Percentiles rank a stretch among this genome's conserved stretches.
These are phyloP conservation scores for Setaria viridis DNA, from an alignment of 202 grass and related monocot genomes.

Conservation along the genomic window DNA sequence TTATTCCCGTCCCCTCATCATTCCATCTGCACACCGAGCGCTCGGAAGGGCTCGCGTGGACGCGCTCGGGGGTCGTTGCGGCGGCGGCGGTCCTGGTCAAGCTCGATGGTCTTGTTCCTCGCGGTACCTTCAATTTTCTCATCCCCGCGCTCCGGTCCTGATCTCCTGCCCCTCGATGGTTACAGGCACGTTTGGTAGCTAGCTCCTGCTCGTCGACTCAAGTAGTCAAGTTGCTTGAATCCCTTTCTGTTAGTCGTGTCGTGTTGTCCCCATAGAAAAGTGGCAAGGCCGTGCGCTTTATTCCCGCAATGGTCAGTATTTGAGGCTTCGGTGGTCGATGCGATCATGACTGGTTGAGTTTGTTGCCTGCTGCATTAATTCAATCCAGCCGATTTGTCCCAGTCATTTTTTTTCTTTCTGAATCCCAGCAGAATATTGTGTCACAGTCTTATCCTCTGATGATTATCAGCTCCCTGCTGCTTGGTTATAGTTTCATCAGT, in stretches of 20 bases:
- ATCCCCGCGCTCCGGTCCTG: neutral
- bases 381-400: neutral
- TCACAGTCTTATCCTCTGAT: conserved; percentile 27
- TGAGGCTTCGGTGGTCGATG: neutral
- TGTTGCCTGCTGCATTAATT: neutral
- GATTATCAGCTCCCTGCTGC: neutral
- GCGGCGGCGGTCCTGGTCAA: neutral
- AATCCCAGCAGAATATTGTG: neutral
- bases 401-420: neutral
- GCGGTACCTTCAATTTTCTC: neutral
- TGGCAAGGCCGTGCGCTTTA: conserved; percentile 15
- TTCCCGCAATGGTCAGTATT: neutral
- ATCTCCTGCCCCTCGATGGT: neutral
- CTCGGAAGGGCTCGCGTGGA: neutral
- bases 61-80: neutral
- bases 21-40: neutral
- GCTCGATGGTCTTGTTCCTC: neutral
- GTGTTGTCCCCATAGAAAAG: conserved; percentile 6
- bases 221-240: neutral
- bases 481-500: conserved; percentile 12
- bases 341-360: neutral
- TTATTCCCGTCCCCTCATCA: neutral
- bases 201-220: neutral
- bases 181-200: neutral
- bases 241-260: neutral